These are phyloP conservation scores for Colletotrichum echinochloae DNA, from an alignment of 2,329 filamentous ascomycete species.

Conservation along the genomic window DNA sequence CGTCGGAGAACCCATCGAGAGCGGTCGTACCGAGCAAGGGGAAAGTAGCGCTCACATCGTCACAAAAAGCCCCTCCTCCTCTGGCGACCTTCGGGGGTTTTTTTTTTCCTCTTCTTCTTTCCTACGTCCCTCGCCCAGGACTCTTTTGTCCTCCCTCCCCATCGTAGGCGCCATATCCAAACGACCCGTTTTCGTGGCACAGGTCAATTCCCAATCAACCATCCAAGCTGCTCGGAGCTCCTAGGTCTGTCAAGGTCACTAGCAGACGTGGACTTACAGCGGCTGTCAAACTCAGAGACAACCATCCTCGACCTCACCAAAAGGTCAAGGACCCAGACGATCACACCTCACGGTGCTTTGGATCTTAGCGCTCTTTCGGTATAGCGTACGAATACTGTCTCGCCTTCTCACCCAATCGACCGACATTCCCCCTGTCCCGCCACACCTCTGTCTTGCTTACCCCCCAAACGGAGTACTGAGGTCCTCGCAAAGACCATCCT, in stretches of 20 bases:
- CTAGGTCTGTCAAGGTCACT: conserved; percentile 19
- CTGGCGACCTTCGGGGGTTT: conserved; percentile 16
- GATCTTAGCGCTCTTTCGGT: conserved; percentile 19
- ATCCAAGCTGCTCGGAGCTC: conserved; percentile 25
- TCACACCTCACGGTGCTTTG: conserved; percentile 28
- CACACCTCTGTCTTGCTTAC: conserved; percentile 21
- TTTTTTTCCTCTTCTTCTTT: not conserved
- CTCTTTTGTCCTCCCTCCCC: conserved; percentile 21
- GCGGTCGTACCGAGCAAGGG: conserved; percentile 32
- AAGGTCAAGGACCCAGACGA: conserved; percentile 28
- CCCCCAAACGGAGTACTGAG: not conserved
- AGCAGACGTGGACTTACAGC: conserved; percentile 17
- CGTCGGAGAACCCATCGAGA: conserved; percentile 34
- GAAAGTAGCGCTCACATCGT: conserved; percentile 36
- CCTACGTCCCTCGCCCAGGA: not conserved
- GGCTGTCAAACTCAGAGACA: conserved; percentile 15
- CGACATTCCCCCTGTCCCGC: conserved; percentile 18
- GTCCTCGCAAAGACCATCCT: not conserved
- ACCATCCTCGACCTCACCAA: not conserved
- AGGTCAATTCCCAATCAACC: conserved; percentile 1
- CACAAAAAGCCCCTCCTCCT: conserved; percentile 39
- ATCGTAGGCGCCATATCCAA: conserved; percentile 10
- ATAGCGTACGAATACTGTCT: conserved; percentile 15
- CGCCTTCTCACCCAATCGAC: conserved; percentile 15
- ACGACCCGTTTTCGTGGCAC: conserved; percentile 17